phyloP scores from a whole-genome alignment of 1,139 yeast genomes.

The Candida dubliniensis region DNA sequence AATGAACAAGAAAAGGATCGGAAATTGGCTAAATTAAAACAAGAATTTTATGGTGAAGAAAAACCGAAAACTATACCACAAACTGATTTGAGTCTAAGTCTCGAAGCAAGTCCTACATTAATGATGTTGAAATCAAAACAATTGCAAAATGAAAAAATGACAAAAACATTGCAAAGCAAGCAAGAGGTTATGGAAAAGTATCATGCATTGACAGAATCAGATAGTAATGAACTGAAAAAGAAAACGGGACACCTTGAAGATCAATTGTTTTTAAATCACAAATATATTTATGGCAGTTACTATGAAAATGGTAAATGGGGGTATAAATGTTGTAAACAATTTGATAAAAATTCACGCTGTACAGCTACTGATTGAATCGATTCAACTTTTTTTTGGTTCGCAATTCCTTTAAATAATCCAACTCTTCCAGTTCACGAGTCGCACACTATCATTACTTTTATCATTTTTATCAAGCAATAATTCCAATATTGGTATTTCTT shows the following conservation, averaged over 20 bases:
- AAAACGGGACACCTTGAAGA: slow-evolving; percentile 39
- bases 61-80: slow-evolving; percentile 23
- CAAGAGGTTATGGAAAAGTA: slow-evolving; percentile 20
- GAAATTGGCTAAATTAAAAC: slow-evolving; percentile 13
- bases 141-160: slow-evolving; percentile 27
- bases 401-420: slow-evolving; percentile 19
- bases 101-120: slow-evolving; percentile 64
- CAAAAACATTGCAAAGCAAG: slow-evolving; percentile 20
- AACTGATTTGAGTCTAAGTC: slow-evolving; percentile 40
- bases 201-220: slow-evolving; percentile 4
- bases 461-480: slow-evolving; percentile 13
- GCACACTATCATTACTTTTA: slow-evolving; percentile 12
- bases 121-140: slow-evolving; percentile 47
- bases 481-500: slow-evolving; percentile 17
- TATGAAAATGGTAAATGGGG: slow-evolving; percentile 53
- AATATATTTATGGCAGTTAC: slow-evolving; percentile 49
- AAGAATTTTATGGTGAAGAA: slow-evolving; percentile 9
- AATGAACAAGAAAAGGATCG: slow-evolving; percentile 21
- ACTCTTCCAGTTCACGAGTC: slow-evolving; percentile 19
- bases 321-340: slow-evolving; percentile 42
- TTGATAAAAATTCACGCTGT: slow-evolving; percentile 28
- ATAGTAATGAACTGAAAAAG: slow-evolving; percentile 13
- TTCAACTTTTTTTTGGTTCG: background rate
- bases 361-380: slow-evolving; percentile 3
- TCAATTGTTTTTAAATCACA: slow-evolving; percentile 36